Conservation (phyloP, 805 yeast genomes). For the Kuraishia molischiana region DNA sequence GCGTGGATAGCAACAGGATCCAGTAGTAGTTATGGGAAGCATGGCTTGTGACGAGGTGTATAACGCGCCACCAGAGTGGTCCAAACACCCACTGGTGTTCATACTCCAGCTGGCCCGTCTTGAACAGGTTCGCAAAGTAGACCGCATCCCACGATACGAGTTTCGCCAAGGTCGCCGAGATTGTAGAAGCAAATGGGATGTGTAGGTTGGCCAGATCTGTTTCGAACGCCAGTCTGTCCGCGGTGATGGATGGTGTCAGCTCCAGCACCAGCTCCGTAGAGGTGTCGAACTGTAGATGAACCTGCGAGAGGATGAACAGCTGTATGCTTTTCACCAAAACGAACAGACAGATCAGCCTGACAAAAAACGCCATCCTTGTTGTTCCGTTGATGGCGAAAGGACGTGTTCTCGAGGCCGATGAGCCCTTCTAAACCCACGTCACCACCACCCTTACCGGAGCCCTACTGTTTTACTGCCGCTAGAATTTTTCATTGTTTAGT, state of each 20-base stretch:
- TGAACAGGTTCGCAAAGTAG: conserved; percentile 53
- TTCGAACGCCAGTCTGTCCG: not conserved
- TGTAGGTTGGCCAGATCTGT: not conserved
- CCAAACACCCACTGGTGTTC: conserved; percentile 93
- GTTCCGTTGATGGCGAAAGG: too few species aligned
- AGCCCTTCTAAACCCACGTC: too few species aligned
- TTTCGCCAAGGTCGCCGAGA: conserved; percentile 29
- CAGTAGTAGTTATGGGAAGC: conserved; percentile 27
- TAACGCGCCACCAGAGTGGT: conserved; percentile 58
- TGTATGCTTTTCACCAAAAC: conserved; percentile 26
- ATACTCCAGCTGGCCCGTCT: conserved; percentile 33
- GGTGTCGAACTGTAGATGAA: conserved; percentile 40
- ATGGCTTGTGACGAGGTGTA: conserved; percentile 12
- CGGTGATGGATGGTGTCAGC: not conserved
- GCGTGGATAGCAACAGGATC: conserved; percentile 33
- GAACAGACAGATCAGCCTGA: conserved; percentile 11
- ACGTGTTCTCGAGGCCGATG: too few species aligned
- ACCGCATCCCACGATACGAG: conserved; percentile 82
- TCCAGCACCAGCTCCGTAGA: conserved; percentile 29
- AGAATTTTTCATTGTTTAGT: too few species aligned
- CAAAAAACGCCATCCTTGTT: not conserved
- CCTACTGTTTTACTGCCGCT: too few species aligned
- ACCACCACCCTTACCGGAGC: too few species aligned
- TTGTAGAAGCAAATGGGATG: conserved; percentile 1
- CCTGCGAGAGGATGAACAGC: conserved; percentile 22